Base-by-base conservation (phyloP, 108 stramenopile genomes). In the Discostella stelligeroides region DNA sequence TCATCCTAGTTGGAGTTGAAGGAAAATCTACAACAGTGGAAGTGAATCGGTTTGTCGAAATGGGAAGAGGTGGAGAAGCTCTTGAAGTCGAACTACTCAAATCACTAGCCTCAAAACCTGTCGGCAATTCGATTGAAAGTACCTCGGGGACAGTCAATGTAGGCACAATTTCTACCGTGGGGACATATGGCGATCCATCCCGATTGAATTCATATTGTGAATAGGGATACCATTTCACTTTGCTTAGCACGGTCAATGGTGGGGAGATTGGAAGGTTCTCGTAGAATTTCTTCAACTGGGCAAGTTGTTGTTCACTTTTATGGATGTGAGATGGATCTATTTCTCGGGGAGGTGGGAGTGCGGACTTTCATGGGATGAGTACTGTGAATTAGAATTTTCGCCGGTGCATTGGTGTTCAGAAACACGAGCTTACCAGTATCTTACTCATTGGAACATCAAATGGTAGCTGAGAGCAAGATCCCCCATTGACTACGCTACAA, bases 201-300 rank as follows among this genome's bases (percentile, higher is more conserved):
- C 37, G 34, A 53, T 57, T 30, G 51, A 79, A 79, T 40, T 38
- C 65, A n/a, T 72, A 79, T 55, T 79, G 77, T 28, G 70, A 67
- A 37, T 79, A 79, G 38, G 77, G 77, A 30, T 66, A 55, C 77
- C 77, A 79, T 40, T 56, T 79, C 43, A 72, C 77, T 14, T 72
- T 46, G 70, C 77, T 79, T 10, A 79, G 39, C 21, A 79, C 71
- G 17, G 64, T 46, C 0, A 53, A 20, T 8, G 77, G 70, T 30
- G 58, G 59, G 9, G 65, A 65, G 4, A 18, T 21, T 14, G 77
- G 65, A 42, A 72, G 65, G 15, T 40, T 25, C 23, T 47, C 24
- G 17, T 71, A 34, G 47, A 41, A 68, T 20, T 55, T 7, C 54
- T 53, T 59, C 7, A 79, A 71, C n/a, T 66, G 27, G 15, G 18